Base-by-base conservation (phyloP, 2,329 filamentous ascomycete species). In the Colletotrichum theobromicola region DNA sequence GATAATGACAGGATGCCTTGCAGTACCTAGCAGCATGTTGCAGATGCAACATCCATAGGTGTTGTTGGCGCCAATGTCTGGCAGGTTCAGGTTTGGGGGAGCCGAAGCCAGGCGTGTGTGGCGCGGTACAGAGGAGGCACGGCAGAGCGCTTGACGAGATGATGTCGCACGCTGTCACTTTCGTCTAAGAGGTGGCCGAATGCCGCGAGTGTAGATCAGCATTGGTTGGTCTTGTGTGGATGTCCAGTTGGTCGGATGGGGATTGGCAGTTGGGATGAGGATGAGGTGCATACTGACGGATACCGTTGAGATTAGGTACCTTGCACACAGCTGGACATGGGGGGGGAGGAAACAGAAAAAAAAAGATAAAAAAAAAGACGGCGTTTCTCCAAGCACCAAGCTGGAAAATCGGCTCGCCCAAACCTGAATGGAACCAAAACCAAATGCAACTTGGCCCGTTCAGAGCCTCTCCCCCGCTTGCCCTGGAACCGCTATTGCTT, bases 321-420 rank as follows among this genome's bases (percentile, higher is more conserved):
- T 50, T 26, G 26, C 21, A 57, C 21, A 30, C 53, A 57, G 53
- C 53, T 57, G 24, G 26, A 57, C 53, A 57, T 57, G 53, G 53
- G 53, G 26, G 53, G 53, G 53, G 26, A 26, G 21, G 53, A 26
- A 57, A 57, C 13, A 57, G 9, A 10, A 57, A 30, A 57, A 57
- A 24, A 57, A 13, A 12, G 7, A 15, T 7, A n/a, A 46, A 3
- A 6, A 55, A 26, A n/a, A 3, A 26, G 15, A 57, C n/a, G 26
- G 7, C n/a, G 53, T 57, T n/a, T 30, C 53, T 35, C 66, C 35
- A 26, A 37, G 61, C 35, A 50, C 26, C 55, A 68, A 53, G 66
- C 34, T 61, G 66, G 66, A 68, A 67, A 30, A 67, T 46, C 72
- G 72, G 72, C 72, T 74, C 53, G 53, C 61, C 67, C 72, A 71